Evolutionary conservation across 257 asterid genomes (phyloP).

Genomic region (Pogostemon cablin): DNA sequence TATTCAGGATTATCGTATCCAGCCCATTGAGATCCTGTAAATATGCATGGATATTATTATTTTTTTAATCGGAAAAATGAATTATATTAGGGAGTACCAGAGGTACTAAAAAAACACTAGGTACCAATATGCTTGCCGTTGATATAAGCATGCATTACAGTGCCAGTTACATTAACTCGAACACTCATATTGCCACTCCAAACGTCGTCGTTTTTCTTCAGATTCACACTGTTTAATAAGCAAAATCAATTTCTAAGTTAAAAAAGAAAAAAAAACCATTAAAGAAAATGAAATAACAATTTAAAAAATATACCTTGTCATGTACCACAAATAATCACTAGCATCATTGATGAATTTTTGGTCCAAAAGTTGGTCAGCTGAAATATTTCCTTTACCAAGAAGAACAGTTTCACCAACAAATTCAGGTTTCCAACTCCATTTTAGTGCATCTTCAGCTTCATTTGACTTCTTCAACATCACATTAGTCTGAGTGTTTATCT

Average conservation of each 20-base stretch:
- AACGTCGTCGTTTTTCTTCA: slow-evolving; percentile 46
- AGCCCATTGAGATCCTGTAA: slow-evolving; percentile 60
- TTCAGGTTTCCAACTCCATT: slow-evolving; percentile 68
- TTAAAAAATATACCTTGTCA: slow-evolving; percentile 58
- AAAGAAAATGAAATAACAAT: neutral
- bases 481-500: slow-evolving; percentile 70
- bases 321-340: slow-evolving; percentile 82
- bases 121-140: slow-evolving; percentile 68
- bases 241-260: neutral
- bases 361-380: slow-evolving; percentile 28
- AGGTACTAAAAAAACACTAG: neutral
- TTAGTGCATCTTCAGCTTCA: slow-evolving; percentile 43
- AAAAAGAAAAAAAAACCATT: neutral
- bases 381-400: slow-evolving; percentile 22
- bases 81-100: too few relatives aligned
- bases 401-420: slow-evolving; percentile 32
- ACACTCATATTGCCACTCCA: slow-evolving; percentile 54
- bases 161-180: slow-evolving; percentile 56
- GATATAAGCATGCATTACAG: slow-evolving; percentile 57
- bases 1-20: slow-evolving; percentile 33
- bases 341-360: slow-evolving; percentile 38
- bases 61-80: too few relatives aligned
- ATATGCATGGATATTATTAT: neutral
- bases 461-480: slow-evolving; percentile 46
- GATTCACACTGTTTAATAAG: slow-evolving; percentile 37